phyloP scores from a whole-genome alignment of 2,329 filamentous ascomycete genomes.

The Sporothrix globosa region DNA sequence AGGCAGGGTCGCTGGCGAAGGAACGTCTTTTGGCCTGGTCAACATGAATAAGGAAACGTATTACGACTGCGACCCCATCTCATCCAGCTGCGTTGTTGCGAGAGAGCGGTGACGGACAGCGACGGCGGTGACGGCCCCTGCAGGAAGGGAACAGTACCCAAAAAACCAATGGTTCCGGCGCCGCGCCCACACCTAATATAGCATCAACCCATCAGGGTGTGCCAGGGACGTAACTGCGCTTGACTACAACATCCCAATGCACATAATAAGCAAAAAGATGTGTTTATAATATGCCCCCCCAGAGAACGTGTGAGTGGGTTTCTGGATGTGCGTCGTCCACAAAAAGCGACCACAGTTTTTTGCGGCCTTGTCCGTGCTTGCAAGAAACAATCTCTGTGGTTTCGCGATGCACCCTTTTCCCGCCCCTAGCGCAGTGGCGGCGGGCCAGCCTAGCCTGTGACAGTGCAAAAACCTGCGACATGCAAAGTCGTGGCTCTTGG shows the following conservation, averaged over 20 bases:
- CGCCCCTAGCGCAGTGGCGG: conserved; percentile 25
- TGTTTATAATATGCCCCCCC: background rate
- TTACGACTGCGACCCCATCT: background rate
- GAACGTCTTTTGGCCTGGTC: background rate
- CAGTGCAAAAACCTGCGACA: conserved; percentile 8
- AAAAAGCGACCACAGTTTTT: background rate
- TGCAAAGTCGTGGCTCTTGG: conserved; percentile 9
- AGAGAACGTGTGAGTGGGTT: conserved; percentile 6
- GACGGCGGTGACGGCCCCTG: conserved; percentile 21
- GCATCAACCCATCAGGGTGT: conserved; percentile 20
- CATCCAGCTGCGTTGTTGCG: background rate
- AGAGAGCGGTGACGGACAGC: conserved; percentile 20
- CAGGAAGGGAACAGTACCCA: background rate
- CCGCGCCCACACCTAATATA: conserved; percentile 9
- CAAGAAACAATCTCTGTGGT: conserved; percentile 23
- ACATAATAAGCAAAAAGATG: conserved; percentile 18
- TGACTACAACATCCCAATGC: background rate
- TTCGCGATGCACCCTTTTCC: conserved; percentile 23
- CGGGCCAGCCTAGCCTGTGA: conserved; percentile 15
- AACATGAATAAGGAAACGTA: background rate
- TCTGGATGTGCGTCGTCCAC: background rate
- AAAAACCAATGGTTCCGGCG: background rate
- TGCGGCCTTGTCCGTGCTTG: conserved; percentile 13
- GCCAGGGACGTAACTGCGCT: background rate
- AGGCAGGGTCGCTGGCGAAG: background rate